Base-by-base conservation (phyloP, 2,329 filamentous ascomycete genomes). In the Aspergillus sergii region DNA sequence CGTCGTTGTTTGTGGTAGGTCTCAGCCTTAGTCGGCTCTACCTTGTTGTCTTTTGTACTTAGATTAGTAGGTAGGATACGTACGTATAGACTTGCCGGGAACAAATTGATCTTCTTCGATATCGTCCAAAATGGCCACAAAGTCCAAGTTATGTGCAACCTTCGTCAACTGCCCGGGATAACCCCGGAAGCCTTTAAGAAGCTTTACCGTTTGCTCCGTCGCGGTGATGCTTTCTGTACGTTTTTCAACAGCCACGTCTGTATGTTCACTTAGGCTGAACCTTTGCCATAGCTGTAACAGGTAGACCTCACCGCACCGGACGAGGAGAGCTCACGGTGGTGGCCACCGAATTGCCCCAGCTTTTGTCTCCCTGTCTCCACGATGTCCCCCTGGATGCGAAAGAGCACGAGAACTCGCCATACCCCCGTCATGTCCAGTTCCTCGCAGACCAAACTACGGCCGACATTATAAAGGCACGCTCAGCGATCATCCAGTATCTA, bases 141-240 rank as follows among this genome's bases (percentile, higher is more conserved):
- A 67, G 78, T 96, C 39, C 95, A 99, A 79, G 85, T 89, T 65
- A 88, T 96, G 81, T 85, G 91, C 76, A 91, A 91, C 77, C 83
- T 89, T 69, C 83, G 83, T 63, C 72, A 72, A 14, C 68, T 81
- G 19, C 74, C 75, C 19, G 77, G 72, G 21, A 68, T 79, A 11
- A 71, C 75, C 4, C 68, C 75, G 1, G 78, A 81, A n/a, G 70
- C 73, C 19, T 87, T 87, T 75, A 89, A 86, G 71, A 76, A 85
- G 45, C 86, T 91, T 66, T 85, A 86, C 66, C 87, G 87, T 65
- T 78, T 92, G 60, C 83, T 94, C 55, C 87, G 91, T 68, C 87
- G 91, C 69, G 95, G 95, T 66, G 95, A 98, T 80, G 89, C 91
- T 75, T 88, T 94, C 74, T 89, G 91, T 93, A 84, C 81, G 90